A percentile compares a stretch with the other conserved stretches of the same genome.
phyloP scores from a whole-genome alignment of 148 eudicot species.

The Limonium bicolor region DNA sequence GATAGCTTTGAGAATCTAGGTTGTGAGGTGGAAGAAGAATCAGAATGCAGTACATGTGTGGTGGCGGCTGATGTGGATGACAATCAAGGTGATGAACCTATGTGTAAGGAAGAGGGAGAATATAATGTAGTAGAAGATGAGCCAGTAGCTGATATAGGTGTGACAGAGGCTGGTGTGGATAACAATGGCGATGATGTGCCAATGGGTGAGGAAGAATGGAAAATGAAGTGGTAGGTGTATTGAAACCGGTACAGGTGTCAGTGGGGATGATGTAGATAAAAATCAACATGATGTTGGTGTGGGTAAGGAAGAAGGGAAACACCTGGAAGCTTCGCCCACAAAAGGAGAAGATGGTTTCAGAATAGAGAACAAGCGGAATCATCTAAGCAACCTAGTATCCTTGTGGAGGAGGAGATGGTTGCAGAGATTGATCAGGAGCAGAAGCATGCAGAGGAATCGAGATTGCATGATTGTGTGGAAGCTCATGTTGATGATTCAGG shows the following conservation, averaged over 20 bases:
- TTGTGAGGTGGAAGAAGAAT: conserved; percentile 5
- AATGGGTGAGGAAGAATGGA: too few relatives aligned
- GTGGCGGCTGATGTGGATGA: conserved; percentile 12
- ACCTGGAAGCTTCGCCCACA: conserved; percentile 8
- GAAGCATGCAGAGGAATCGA: conserved; percentile 8
- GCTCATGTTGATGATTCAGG: conserved; percentile 7
- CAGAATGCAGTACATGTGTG: conserved; percentile 1
- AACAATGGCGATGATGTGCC: conserved; percentile 13
- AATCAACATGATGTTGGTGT: conserved; percentile 14
- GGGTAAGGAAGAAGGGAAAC: background rate
- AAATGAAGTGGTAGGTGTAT: conserved; percentile 3
- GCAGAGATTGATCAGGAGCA: conserved; percentile 14
- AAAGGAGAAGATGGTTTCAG: conserved; percentile 11
- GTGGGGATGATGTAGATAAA: conserved; percentile 12
- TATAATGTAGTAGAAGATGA: too few relatives aligned
- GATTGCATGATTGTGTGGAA: conserved; percentile 9
- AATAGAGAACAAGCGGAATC: conserved; percentile 3
- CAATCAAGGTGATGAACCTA: conserved; percentile 10
- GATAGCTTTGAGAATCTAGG: conserved; percentile 14
- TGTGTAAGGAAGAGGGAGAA: too few relatives aligned
- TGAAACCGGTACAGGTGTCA: conserved; percentile 3
- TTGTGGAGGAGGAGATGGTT: conserved; percentile 12
- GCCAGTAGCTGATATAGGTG: conserved; percentile 3
- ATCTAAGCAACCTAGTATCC: conserved; percentile 7
- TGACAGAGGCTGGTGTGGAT: conserved; percentile 12